Conservation (phyloP, 2,329 filamentous ascomycete species). For the Coleophoma eucalyptorum region DNA sequence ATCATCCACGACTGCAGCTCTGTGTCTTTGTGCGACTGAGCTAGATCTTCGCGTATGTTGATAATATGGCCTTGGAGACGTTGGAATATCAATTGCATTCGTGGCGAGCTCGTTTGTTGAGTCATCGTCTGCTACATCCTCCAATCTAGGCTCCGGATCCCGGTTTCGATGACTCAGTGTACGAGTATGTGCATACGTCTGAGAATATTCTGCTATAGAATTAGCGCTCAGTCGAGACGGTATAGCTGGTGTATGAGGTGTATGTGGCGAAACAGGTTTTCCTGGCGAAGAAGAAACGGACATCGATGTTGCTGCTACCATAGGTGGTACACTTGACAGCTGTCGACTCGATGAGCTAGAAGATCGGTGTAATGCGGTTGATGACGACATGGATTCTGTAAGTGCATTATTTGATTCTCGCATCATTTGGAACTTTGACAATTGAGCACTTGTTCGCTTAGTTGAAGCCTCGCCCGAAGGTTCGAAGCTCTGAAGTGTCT, state of each 20-base stretch:
- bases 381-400: slow-evolving; percentile 91
- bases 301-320: slow-evolving; percentile 68
- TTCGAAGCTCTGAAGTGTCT: slow-evolving; percentile 79
- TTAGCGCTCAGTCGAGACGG: slow-evolving; percentile 92
- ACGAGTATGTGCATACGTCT: slow-evolving; percentile 40
- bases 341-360: slow-evolving; percentile 68
- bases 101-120: slow-evolving; percentile 46
- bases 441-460: slow-evolving; percentile 72
- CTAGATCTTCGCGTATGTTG: slow-evolving; percentile 60
- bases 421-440: slow-evolving; percentile 85
- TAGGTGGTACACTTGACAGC: slow-evolving; percentile 57
- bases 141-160: slow-evolving; percentile 14
- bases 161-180: slow-evolving; percentile 15
- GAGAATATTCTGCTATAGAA: slow-evolving; percentile 69
- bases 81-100: slow-evolving; percentile 69
- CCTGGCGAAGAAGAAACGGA: slow-evolving; percentile 87
- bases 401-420: slow-evolving; percentile 83
- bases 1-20: slow-evolving; percentile 51
- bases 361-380: slow-evolving; percentile 77
- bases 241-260: slow-evolving; percentile 88
- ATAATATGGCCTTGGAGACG: slow-evolving; percentile 58
- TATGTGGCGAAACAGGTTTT: slow-evolving; percentile 86
- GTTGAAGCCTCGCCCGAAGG: slow-evolving; percentile 64
- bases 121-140: slow-evolving; percentile 20
- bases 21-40: slow-evolving; percentile 63